Base-by-base conservation (phyloP, 371 early-diverging fungal species). In the Mucor mucedo region DNA sequence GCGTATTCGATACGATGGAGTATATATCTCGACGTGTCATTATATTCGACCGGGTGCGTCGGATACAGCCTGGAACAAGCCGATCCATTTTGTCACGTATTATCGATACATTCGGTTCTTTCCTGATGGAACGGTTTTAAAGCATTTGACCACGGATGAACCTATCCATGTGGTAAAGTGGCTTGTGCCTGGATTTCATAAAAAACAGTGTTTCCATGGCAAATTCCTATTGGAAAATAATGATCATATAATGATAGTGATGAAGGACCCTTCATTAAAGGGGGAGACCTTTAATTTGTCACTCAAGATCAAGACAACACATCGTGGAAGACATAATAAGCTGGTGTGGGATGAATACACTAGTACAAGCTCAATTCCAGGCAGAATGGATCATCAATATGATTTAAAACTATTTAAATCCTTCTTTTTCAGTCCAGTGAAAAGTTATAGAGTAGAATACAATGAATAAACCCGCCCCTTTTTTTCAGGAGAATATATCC, bases 71-170 rank as follows among this genome's bases (percentile, higher is more conserved):
- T 85, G 78, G 78, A 79, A 87, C 50, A 80, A 81, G 47, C 88
- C 89, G 0, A 80, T 88, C 27, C 87, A 90, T 64, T 52, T 89
- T 35, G 87, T 92, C 9, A 88, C 88, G 1, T 92, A 92, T 66
- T 90, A 83, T 66, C 78, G 88, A 13, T 90, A 89, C 64, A 45
- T 92, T 13, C 81, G 91, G 0, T 87, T 92, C 57, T 87, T 86
- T 61, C 78, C 79, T 7, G 76, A 87, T 63, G 84, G 87, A 14
- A 71, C 72, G 1, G 70, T 84, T 21, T 28, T 84, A 5, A 75
- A 77, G 49, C 75, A 78, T 58, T 55, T 84, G 21, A 84, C 87
- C 0, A 84, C 86, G 4, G 72, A 80, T 30, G 88, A 87, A 56
- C 90, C 92, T 0, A 52, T 42, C 1, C 63, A 68, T 8, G 79